Percentiles rank a stretch among this genome's conserved stretches.
phyloP scores from a whole-genome alignment of 495 filamentous ascomycete species.

The Penicillium roqueforti region DNA sequence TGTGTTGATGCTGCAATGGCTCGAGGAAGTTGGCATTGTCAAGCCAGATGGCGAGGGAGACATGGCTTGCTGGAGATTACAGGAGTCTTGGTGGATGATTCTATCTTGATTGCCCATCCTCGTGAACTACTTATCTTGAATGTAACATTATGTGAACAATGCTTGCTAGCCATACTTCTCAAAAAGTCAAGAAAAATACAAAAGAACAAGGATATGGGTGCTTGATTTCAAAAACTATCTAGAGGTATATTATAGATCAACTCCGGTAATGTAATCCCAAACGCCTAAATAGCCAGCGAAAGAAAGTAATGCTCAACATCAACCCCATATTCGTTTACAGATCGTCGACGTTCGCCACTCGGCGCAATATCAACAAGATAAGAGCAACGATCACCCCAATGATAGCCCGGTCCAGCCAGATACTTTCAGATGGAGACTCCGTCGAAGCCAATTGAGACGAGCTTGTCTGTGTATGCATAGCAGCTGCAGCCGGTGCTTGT shows the following conservation, averaged over 20 bases:
- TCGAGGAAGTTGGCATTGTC: slow-evolving; percentile 45
- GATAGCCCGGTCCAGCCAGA: slow-evolving; percentile 57
- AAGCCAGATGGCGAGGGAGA: slow-evolving; percentile 23
- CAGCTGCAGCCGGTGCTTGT: neutral
- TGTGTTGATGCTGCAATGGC: slow-evolving; percentile 62
- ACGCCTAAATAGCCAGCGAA: neutral
- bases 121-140: neutral
- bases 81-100: slow-evolving; percentile 71
- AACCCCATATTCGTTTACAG: slow-evolving; percentile 7
- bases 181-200: neutral
- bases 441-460: neutral
- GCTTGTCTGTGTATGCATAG: slow-evolving; percentile 1
- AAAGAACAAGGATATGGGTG: neutral
- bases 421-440: slow-evolving; percentile 27
- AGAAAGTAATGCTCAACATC: neutral
- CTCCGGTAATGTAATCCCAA: slow-evolving; percentile 1
- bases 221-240: slow-evolving; percentile 1
- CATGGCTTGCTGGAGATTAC: slow-evolving; percentile 42
- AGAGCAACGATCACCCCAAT: slow-evolving; percentile 47
- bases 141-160: neutral
- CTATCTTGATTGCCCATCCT: slow-evolving; percentile 3
- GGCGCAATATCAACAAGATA: slow-evolving; percentile 43
- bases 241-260: slow-evolving; percentile 6
- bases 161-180: neutral
- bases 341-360: slow-evolving; percentile 30